A percentile compares a stretch with the other conserved stretches of the same genome.
These are phyloP conservation scores for Diatrype stigma DNA, from an alignment of 2,329 filamentous ascomycete genomes.

Conservation along the genomic window DNA sequence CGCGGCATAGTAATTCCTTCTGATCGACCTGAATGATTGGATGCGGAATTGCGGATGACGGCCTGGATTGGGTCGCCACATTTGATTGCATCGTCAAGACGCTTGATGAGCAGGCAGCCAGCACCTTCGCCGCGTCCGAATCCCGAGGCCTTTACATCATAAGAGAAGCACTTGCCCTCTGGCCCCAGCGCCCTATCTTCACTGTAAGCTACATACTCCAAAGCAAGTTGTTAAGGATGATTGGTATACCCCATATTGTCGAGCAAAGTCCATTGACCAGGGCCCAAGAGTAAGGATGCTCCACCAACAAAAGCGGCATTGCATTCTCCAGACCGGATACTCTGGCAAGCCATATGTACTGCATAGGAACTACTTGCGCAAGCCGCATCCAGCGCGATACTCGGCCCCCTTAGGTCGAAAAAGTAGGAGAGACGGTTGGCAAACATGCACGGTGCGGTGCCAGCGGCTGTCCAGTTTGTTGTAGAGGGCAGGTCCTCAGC, in stretches of 20 bases:
- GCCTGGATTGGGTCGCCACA: slow-evolving; percentile 7
- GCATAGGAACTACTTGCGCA: slow-evolving; percentile 8
- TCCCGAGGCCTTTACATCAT: slow-evolving; percentile 8
- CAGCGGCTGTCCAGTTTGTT: neutral
- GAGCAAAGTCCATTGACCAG: slow-evolving; percentile 5
- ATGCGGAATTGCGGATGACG: slow-evolving; percentile 7
- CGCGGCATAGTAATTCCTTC: slow-evolving; percentile 9
- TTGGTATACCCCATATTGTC: slow-evolving; percentile 6
- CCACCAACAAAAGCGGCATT: slow-evolving; percentile 4
- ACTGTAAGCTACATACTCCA: neutral
- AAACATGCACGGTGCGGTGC: slow-evolving; percentile 8
- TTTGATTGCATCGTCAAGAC: slow-evolving; percentile 4
- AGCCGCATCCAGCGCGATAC: slow-evolving; percentile 6
- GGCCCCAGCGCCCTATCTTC: slow-evolving; percentile 7
- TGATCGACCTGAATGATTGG: slow-evolving; percentile 8
- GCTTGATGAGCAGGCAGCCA: slow-evolving; percentile 6
- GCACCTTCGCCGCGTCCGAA: slow-evolving; percentile 10
- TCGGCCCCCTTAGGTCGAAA: slow-evolving; percentile 6
- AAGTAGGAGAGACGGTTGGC: slow-evolving; percentile 10
- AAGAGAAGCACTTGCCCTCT: slow-evolving; percentile 9
- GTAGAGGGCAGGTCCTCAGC: neutral
- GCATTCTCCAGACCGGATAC: slow-evolving; percentile 6
- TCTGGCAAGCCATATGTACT: slow-evolving; percentile 3
- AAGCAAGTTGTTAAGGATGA: neutral
- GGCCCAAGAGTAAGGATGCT: slow-evolving; percentile 2